These are phyloP conservation scores for Citrus trifoliata DNA, from an alignment of 345 rosid genomes.

Conservation along the genomic window DNA sequence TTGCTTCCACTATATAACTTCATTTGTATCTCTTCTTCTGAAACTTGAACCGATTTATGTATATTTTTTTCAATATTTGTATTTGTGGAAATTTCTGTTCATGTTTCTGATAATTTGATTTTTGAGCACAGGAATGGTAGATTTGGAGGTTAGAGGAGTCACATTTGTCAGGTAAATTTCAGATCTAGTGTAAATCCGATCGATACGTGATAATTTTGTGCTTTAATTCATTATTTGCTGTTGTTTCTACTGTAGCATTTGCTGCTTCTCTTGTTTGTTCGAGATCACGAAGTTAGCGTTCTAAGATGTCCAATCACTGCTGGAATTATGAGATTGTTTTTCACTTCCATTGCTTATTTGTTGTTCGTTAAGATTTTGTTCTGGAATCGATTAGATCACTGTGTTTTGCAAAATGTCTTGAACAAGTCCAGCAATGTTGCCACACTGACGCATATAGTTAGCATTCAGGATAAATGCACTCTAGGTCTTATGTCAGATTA, in stretches of 20 bases:
- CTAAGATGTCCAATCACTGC: constrained; percentile 2
- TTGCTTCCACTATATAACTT: neutral
- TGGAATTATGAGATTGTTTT: neutral
- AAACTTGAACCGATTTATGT: neutral
- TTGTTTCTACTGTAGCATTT: neutral
- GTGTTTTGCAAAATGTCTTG: neutral
- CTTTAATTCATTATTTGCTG: neutral
- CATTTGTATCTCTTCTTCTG: constrained; percentile 5
- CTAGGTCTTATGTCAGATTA: neutral
- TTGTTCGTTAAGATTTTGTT: neutral
- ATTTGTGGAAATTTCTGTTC: neutral
- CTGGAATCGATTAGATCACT: neutral
- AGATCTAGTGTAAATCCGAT: constrained; percentile 49
- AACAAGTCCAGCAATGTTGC: neutral
- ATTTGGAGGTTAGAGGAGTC: constrained; percentile 30
- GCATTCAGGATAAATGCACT: neutral
- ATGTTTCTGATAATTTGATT: constrained; percentile 12
- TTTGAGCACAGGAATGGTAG: constrained; percentile 38
- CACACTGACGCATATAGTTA: neutral
- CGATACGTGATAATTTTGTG: neutral
- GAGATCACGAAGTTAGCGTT: neutral
- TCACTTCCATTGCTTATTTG: neutral
- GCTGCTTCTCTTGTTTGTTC: neutral
- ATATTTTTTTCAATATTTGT: neutral
- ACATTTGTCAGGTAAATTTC: constrained; percentile 39